Evolutionary conservation across 2,329 filamentous ascomycete genomes (phyloP).

Genomic region (Botrytis sinoallii): DNA sequence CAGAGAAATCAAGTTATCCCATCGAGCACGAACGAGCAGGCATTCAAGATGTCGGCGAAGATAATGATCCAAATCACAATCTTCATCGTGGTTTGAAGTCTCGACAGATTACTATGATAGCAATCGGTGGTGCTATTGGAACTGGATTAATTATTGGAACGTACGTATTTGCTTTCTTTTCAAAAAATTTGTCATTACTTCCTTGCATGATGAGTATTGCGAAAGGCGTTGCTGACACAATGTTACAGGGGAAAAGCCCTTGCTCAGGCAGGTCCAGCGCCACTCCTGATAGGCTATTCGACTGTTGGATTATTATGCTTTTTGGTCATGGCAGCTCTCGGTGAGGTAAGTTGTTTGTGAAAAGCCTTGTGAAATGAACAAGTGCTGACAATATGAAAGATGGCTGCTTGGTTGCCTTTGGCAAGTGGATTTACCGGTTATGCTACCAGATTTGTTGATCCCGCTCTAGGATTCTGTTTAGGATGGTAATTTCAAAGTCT

Average conservation of each 20-base stretch:
- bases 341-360: slow-evolving; percentile 22
- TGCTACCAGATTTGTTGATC: slow-evolving; percentile 74
- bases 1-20: not conserved
- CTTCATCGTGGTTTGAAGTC: slow-evolving; percentile 53
- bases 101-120: slow-evolving; percentile 60
- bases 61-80: slow-evolving; percentile 30
- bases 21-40: not conserved
- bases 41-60: slow-evolving; percentile 1
- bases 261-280: slow-evolving; percentile 53
- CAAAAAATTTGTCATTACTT: not conserved
- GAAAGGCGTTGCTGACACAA: slow-evolving; percentile 12
- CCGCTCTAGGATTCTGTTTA: slow-evolving; percentile 74
- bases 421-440: slow-evolving; percentile 79
- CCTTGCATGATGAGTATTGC: not conserved
- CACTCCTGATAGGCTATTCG: slow-evolving; percentile 69
- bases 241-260: slow-evolving; percentile 43
- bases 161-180: slow-evolving; percentile 20
- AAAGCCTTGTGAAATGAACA: slow-evolving; percentile 50
- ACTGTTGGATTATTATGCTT: slow-evolving; percentile 71
- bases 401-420: slow-evolving; percentile 79
- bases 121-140: slow-evolving; percentile 63
- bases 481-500: slow-evolving; percentile 46
- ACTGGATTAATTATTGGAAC: slow-evolving; percentile 68
- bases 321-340: slow-evolving; percentile 73
- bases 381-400: slow-evolving; percentile 39